These are phyloP conservation scores for Helotiales sp. DNA, from an alignment of 2,329 filamentous ascomycete species.

Conservation along the genomic window DNA sequence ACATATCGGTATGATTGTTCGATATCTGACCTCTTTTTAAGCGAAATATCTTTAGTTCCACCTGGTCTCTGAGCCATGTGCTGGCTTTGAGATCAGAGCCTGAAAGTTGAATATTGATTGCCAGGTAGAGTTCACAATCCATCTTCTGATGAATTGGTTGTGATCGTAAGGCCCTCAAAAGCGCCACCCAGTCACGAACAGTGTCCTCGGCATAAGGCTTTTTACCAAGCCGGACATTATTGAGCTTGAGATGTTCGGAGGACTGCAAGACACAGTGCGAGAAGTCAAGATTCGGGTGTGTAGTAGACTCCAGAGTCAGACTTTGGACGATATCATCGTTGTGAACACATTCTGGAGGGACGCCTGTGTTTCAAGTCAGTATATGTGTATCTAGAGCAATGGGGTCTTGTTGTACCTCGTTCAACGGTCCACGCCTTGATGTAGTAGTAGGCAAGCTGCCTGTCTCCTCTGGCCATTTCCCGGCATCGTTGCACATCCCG, in stretches of 20 bases:
- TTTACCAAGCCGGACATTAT: background rate
- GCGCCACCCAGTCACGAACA: background rate
- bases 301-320: no score
- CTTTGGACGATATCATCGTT: no score
- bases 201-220: background rate
- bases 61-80: background rate
- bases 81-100: background rate
- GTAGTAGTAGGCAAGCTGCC: slow-evolving; percentile 7
- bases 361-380: no score
- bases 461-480: background rate
- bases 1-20: no score
- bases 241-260: no score
- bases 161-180: background rate
- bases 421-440: slow-evolving; percentile 13
- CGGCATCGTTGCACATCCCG: background rate
- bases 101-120: background rate
- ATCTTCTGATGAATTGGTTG: background rate
- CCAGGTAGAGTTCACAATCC: background rate
- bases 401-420: background rate
- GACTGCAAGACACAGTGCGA: no score
- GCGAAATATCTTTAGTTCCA: background rate
- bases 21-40: background rate
- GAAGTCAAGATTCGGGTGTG: no score
- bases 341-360: no score
- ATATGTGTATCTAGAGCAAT: no score